Conservation (phyloP, 73 alveolate genomes). For the Paramecium primaurelia region DNA sequence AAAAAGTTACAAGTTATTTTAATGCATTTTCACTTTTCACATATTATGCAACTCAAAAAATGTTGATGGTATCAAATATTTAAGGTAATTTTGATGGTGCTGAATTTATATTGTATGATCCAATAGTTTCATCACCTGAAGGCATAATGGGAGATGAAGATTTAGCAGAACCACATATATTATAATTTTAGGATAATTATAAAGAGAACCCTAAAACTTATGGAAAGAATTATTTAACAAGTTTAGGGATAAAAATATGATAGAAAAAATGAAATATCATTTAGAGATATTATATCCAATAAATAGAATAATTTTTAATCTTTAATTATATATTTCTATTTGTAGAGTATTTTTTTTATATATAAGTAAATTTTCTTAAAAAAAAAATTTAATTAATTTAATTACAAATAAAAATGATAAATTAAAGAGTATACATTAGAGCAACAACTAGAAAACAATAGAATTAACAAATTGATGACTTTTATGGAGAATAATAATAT, state of each 20-base stretch:
- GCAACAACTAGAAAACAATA: neutral
- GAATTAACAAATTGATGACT: neutral
- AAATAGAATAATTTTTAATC: neutral
- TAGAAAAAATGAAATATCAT: neutral
- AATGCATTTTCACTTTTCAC: constrained; percentile 38
- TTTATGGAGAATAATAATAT: neutral
- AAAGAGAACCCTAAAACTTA: neutral
- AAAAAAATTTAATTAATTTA: neutral
- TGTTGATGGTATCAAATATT: neutral
- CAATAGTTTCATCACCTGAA: neutral
- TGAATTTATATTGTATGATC: neutral
- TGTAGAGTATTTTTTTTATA: neutral
- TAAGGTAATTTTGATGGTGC: neutral
- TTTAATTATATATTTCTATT: neutral
- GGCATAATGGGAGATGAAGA: constrained; percentile 32
- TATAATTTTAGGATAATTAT: neutral
- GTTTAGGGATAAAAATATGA: neutral
- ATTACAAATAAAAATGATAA: neutral
- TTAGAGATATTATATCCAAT: neutral
- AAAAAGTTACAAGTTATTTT: neutral
- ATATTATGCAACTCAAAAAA: neutral
- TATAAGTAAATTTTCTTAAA: neutral
- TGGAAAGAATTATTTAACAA: neutral
- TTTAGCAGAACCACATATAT: neutral
- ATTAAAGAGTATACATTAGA: neutral